Evolutionary conservation across 805 yeast species (phyloP).

Genomic region (Yarrowia keelungensis): DNA sequence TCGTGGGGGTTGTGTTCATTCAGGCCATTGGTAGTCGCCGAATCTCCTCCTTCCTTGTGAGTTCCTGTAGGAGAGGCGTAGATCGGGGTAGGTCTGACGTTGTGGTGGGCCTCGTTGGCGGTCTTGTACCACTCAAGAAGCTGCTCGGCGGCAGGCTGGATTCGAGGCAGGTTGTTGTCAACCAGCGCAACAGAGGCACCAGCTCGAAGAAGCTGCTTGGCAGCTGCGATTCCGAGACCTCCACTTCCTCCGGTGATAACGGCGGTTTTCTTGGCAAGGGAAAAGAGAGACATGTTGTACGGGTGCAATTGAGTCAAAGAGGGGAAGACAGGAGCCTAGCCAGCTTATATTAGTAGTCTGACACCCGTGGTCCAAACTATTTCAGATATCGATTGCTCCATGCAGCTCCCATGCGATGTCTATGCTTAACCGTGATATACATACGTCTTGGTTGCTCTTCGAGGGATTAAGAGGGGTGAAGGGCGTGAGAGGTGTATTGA

Average conservation of each 20-base stretch:
- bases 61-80: slow-evolving; percentile 18
- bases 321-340: not conserved
- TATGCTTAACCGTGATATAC: slow-evolving; percentile 20
- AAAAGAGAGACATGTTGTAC: slow-evolving; percentile 41
- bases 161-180: slow-evolving; percentile 68
- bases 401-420: slow-evolving; percentile 11
- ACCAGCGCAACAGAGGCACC: slow-evolving; percentile 79
- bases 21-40: not conserved
- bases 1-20: slow-evolving; percentile 11
- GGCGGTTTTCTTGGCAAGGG: slow-evolving; percentile 62
- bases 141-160: slow-evolving; percentile 62
- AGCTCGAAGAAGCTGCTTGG: slow-evolving; percentile 72
- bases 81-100: slow-evolving; percentile 13
- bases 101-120: slow-evolving; percentile 30
- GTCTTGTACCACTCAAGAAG: slow-evolving; percentile 57
- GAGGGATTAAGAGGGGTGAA: slow-evolving; percentile 7
- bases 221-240: slow-evolving; percentile 69
- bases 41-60: not conserved
- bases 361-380: not conserved
- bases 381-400: slow-evolving; percentile 5
- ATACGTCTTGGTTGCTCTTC: slow-evolving; percentile 21
- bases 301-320: slow-evolving; percentile 1
- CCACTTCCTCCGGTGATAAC: slow-evolving; percentile 85
- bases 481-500: no score
- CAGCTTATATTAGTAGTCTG: slow-evolving; percentile 13